Conservation (phyloP, 345 rosid species). For the Lumnitzera littorea region DNA sequence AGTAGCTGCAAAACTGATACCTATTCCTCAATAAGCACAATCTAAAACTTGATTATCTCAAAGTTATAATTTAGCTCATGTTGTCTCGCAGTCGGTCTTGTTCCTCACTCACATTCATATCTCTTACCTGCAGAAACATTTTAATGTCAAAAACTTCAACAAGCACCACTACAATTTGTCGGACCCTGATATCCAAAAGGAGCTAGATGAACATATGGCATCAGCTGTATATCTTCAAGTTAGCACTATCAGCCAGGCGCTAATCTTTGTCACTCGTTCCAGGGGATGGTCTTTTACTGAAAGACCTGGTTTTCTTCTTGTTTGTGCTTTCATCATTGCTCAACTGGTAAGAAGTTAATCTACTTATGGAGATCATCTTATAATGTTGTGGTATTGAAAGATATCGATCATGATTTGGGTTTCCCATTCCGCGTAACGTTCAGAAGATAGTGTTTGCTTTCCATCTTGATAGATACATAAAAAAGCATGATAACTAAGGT, state of each 20-base stretch:
- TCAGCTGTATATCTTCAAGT: slow-evolving; percentile 72
- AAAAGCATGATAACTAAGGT: too few species aligned
- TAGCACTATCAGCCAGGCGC: slow-evolving; percentile 83
- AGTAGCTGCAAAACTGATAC: too few species aligned
- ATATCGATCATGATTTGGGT: too few species aligned
- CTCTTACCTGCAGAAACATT: slow-evolving; percentile 31
- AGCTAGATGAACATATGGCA: slow-evolving; percentile 31
- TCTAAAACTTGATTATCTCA: not conserved
- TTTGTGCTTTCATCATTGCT: slow-evolving; percentile 58
- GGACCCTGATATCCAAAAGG: slow-evolving; percentile 7
- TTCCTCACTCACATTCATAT: not conserved
- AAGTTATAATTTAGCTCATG: not conserved
- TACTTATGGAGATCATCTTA: too few species aligned
- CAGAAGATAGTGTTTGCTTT: too few species aligned
- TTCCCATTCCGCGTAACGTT: too few species aligned
- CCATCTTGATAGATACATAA: too few species aligned
- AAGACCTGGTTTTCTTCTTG: slow-evolving; percentile 63
- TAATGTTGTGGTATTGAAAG: too few species aligned
- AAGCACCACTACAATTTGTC: slow-evolving; percentile 10
- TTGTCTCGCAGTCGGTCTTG: not conserved
- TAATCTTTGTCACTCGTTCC: slow-evolving; percentile 70
- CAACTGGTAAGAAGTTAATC: slow-evolving; percentile 33
- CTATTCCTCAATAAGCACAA: too few species aligned
- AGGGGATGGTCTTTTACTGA: slow-evolving; percentile 55
- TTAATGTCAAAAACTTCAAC: slow-evolving; percentile 27